These are phyloP conservation scores for Geotrichum restrictum DNA, from an alignment of 1,139 yeast genomes.

Conservation along the genomic window DNA sequence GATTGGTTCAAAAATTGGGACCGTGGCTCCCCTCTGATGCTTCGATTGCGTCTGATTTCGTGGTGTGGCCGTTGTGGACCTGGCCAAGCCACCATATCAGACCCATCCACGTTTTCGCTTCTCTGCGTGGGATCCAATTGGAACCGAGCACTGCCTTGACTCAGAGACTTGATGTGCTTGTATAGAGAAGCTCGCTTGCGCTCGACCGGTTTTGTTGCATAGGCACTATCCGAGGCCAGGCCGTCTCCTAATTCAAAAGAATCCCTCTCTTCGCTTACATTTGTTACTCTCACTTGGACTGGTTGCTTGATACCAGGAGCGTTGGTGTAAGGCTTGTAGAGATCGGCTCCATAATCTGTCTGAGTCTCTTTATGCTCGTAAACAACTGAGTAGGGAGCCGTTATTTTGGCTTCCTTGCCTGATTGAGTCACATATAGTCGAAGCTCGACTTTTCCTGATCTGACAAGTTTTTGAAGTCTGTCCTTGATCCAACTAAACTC, in stretches of 20 bases:
- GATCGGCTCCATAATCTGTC: neutral
- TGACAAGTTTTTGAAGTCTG: slow-evolving; percentile 27
- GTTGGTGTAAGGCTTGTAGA: neutral
- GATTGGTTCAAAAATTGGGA: no score
- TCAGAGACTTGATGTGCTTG: slow-evolving; percentile 18
- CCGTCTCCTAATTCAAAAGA: neutral
- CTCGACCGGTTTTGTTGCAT: slow-evolving; percentile 11
- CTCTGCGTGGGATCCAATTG: slow-evolving; percentile 13
- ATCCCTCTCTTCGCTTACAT: neutral
- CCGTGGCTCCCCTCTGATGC: no score
- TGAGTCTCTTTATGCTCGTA: slow-evolving; percentile 13
- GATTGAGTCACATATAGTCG: slow-evolving; percentile 27
- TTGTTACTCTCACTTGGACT: neutral
- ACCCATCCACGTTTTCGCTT: slow-evolving; percentile 20
- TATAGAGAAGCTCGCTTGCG: slow-evolving; percentile 12
- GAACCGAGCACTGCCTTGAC: slow-evolving; percentile 18
- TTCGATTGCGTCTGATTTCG: no score
- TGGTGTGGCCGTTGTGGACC: slow-evolving; percentile 12
- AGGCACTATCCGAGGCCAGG: neutral
- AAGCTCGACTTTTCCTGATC: slow-evolving; percentile 28
- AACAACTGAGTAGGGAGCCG: neutral
- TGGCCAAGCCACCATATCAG: slow-evolving; percentile 21
- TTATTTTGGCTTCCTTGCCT: neutral
- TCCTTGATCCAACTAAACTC: slow-evolving; percentile 33
- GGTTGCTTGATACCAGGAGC: neutral